These are phyloP conservation scores for Trichoderma atrobrunneum DNA, from an alignment of 2,329 filamentous ascomycete genomes.

Conservation along the genomic window DNA sequence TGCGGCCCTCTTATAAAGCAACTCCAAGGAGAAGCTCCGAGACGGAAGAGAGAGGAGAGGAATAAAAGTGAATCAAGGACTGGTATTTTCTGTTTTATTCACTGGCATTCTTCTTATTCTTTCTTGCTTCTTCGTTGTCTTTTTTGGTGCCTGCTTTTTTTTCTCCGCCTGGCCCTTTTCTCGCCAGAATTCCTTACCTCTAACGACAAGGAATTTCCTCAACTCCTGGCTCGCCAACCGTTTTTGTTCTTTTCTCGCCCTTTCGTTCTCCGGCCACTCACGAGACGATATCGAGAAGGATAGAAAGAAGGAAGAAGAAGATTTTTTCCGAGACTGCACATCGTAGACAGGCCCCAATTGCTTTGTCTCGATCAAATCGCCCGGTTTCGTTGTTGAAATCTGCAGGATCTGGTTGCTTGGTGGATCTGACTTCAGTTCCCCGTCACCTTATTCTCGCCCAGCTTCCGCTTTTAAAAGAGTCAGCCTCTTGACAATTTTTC, in stretches of 20 bases:
- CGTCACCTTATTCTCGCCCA: conserved; percentile 6
- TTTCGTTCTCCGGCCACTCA: conserved; percentile 27
- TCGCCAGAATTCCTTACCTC: conserved; percentile 42
- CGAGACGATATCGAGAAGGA: conserved; percentile 27
- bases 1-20: conserved; percentile 28
- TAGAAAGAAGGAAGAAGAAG: background rate
- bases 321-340: conserved; percentile 33
- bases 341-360: conserved; percentile 12
- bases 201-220: conserved; percentile 41
- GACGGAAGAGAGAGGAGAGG: conserved; percentile 24
- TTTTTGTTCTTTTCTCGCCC: conserved; percentile 22
- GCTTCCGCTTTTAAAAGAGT: conserved; percentile 2
- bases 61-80: conserved; percentile 34
- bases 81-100: conserved; percentile 35
- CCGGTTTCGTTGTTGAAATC: conserved; percentile 3
- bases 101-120: conserved; percentile 13
- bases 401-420: conserved; percentile 4
- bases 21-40: conserved; percentile 28
- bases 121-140: conserved; percentile 1
- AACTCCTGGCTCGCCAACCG: conserved; percentile 29
- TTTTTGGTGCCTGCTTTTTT: conserved; percentile 20
- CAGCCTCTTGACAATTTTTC: conserved; percentile 12
- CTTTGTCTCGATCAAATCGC: conserved; percentile 11
- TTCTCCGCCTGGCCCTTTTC: conserved; percentile 14
- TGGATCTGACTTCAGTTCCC: conserved; percentile 15